Evolutionary conservation across 2,329 filamentous ascomycete genomes (phyloP), one percentile per base, ranked within the genome.

Genomic region (Hymenoscyphus occultus): DNA sequence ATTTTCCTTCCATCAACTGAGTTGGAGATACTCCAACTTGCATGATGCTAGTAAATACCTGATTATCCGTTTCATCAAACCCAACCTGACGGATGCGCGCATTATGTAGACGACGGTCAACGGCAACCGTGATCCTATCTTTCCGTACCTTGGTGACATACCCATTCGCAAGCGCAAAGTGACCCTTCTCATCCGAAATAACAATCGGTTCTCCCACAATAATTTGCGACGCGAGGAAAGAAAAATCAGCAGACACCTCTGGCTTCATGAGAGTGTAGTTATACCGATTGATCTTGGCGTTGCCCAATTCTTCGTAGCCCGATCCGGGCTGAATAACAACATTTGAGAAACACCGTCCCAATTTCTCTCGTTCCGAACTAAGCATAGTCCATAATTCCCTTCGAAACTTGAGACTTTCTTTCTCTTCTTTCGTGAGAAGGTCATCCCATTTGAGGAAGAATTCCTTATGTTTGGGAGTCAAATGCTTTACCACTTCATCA

Each of bases 391-490:
- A 99, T 2, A 99, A 81, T 75, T 99, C 95, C 69, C 93, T 84
- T 67, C 93, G 88, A 68, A 93, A 90, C 73, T 91, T 96, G 75
- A 95, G 90, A 74, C 90, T 87, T 72, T 96, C 93, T 71, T 90
- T 92, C 76, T 99, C 95, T 79, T 99, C 95, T 75, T 95, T 95
- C 0, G 94, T 98, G 45, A 99, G 81, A 14, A 99, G 82, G 60
- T 89, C 85, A 76, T 99, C 95, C 95, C 95, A 99, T 75, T 95
- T 97, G 68, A 90, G 83, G 77, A 99, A 97, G 76, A 98, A 99
- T 0, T 88, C 85, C 70, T 87, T 86, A 73, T 97, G 91, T 0
- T 79, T 80, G 1, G 89, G 83, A 5, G 86, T 91, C n/a, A 97
- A 82, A 74, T 96, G 90, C 65, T 84, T 83, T 60, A 96, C 89